Conservation (phyloP, 2,329 filamentous ascomycete genomes). For the Torrubiella hemipterigena region DNA sequence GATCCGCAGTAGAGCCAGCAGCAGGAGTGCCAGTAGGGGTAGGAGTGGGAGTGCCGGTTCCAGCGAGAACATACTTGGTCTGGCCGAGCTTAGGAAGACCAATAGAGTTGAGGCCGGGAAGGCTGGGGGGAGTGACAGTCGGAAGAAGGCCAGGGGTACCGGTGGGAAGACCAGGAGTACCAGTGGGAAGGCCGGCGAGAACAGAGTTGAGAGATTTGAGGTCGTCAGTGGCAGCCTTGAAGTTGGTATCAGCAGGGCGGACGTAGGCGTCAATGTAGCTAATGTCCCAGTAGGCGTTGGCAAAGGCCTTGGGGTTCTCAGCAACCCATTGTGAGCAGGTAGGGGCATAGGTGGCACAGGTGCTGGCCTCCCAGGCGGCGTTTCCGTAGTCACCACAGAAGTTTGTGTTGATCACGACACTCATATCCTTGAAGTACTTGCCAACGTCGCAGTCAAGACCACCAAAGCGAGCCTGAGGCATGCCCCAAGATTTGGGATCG, state of each 20-base stretch:
- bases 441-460: conserved; percentile 51
- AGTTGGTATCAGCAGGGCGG: conserved; percentile 1
- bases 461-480: conserved; percentile 59
- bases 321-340: conserved; percentile 33
- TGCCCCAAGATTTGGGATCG: conserved; percentile 54
- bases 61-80: neutral
- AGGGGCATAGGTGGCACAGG: conserved; percentile 7
- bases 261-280: conserved; percentile 37
- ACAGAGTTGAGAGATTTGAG: neutral
- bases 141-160: neutral
- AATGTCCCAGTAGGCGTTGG: conserved; percentile 39
- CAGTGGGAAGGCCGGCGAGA: conserved; percentile 5
- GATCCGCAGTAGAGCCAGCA: conserved; percentile 4
- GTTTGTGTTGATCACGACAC: conserved; percentile 60
- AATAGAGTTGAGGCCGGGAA: neutral
- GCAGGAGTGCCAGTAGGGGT: conserved; percentile 16
- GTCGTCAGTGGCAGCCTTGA: neutral
- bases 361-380: conserved; percentile 16
- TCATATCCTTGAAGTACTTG: conserved; percentile 53
- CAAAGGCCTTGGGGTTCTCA: conserved; percentile 29
- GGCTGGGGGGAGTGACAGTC: too few species aligned
- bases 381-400: conserved; percentile 64
- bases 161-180: neutral
- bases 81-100: too few species aligned
- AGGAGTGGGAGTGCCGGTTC: conserved; percentile 7